These are phyloP conservation scores for Talaromyces sp. DNA, from an alignment of 2,329 filamentous ascomycete genomes.

Conservation along the genomic window DNA sequence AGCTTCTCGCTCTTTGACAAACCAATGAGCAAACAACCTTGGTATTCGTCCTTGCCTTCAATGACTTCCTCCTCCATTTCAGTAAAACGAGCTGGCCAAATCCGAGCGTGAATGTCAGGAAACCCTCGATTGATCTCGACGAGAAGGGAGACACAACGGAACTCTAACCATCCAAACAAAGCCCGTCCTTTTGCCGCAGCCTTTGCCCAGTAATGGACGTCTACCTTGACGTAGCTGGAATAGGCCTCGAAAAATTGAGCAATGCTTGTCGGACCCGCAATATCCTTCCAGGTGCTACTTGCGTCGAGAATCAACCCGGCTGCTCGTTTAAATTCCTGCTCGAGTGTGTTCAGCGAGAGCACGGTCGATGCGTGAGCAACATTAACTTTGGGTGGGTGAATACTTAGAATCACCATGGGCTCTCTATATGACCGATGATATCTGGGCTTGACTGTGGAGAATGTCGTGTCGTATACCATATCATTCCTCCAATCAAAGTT, in stretches of 20 bases:
- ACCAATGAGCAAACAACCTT: slow-evolving; percentile 63
- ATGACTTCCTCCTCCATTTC: slow-evolving; percentile 33
- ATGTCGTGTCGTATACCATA: slow-evolving; percentile 61
- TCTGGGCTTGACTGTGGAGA: slow-evolving; percentile 36
- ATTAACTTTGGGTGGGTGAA: slow-evolving; percentile 62
- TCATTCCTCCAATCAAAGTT: slow-evolving; percentile 58
- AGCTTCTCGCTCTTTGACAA: slow-evolving; percentile 36
- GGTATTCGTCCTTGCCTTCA: slow-evolving; percentile 48
- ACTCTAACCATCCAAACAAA: slow-evolving; percentile 65
- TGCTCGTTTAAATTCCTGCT: slow-evolving; percentile 54
- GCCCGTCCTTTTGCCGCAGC: slow-evolving; percentile 55
- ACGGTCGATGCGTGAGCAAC: slow-evolving; percentile 56
- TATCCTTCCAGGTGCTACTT: slow-evolving; percentile 44
- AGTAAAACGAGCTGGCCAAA: slow-evolving; percentile 64
- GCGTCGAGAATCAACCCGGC: slow-evolving; percentile 39
- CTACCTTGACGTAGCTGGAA: slow-evolving; percentile 59
- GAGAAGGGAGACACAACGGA: slow-evolving; percentile 57
- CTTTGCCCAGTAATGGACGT: slow-evolving; percentile 65
- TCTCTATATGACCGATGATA: slow-evolving; percentile 60
- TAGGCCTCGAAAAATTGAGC: slow-evolving; percentile 54
- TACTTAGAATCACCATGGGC: slow-evolving; percentile 63
- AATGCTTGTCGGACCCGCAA: slow-evolving; percentile 36
- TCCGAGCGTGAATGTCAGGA: slow-evolving; percentile 53
- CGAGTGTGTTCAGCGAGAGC: slow-evolving; percentile 54
- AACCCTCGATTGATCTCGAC: slow-evolving; percentile 58